A percentile compares a stretch with the other conserved stretches of the same genome.
These are phyloP conservation scores for Carallia brachiata DNA, from an alignment of 345 rosid species.

Conservation along the genomic window DNA sequence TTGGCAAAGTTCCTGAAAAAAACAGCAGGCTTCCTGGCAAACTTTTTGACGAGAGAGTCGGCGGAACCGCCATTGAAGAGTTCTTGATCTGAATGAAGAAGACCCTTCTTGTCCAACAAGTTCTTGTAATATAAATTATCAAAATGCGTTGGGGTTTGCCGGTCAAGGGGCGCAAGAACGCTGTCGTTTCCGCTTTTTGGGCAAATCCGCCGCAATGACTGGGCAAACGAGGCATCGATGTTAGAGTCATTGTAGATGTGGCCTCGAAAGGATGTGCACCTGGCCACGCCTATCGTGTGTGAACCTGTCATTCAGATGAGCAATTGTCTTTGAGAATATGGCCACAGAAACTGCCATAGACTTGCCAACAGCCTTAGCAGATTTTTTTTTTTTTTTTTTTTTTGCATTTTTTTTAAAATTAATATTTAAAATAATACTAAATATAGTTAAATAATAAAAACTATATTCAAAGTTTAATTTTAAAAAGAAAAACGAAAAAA, in stretches of 20 bases:
- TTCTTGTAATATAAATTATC: constrained; percentile 20
- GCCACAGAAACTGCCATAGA: too few species aligned
- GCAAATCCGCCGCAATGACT: constrained; percentile 23
- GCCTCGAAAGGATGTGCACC: constrained; percentile 36
- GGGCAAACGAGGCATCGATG: constrained; percentile 26
- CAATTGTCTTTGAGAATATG: too few species aligned
- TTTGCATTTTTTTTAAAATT: too few species aligned
- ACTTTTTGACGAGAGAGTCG: constrained; percentile 20
- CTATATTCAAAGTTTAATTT: too few species aligned
- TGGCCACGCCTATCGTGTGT: constrained; percentile 36
- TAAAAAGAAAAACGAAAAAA: too few species aligned
- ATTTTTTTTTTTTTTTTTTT: too few species aligned
- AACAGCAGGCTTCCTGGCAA: neutral
- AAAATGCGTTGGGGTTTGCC: constrained; percentile 21
- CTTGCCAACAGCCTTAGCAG: too few species aligned
- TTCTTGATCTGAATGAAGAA: constrained; percentile 37
- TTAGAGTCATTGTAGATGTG: constrained; percentile 37
- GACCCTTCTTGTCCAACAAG: constrained; percentile 22
- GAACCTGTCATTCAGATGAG: constrained; percentile 19
- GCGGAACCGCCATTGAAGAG: constrained; percentile 25
- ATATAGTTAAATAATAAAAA: too few species aligned
- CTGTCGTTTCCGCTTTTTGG: constrained; percentile 12
- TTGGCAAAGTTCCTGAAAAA: constrained; percentile 17
- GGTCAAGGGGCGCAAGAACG: constrained; percentile 19
- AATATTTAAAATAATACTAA: too few species aligned